Evolutionary conservation across 2,329 filamentous ascomycete genomes (phyloP).

Genomic region (Arachnomyces sp.): DNA sequence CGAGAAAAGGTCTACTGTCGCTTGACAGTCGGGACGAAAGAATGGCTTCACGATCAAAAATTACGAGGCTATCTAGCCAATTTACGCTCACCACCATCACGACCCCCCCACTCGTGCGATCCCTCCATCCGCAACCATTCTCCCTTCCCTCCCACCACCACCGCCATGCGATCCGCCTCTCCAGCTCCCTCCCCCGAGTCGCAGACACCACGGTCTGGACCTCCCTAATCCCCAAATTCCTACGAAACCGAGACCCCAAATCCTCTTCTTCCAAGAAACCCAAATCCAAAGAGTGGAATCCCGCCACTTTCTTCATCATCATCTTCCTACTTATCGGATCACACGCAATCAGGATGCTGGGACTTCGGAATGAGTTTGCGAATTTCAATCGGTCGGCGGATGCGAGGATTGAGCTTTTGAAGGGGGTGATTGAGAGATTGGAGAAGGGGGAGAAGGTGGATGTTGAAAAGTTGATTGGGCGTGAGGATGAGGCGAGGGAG

Average conservation of each 20-base stretch:
- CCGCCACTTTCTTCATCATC: slow-evolving; percentile 71
- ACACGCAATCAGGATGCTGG: slow-evolving; percentile 88
- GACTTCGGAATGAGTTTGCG: slow-evolving; percentile 64
- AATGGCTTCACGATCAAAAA: slow-evolving; percentile 1
- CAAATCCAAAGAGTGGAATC: slow-evolving; percentile 63
- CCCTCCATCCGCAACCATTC: slow-evolving; percentile 1
- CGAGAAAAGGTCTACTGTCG: too few species aligned
- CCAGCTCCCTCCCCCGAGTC: slow-evolving; percentile 38
- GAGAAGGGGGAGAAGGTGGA: slow-evolving; percentile 58
- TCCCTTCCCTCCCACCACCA: too few species aligned
- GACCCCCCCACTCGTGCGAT: slow-evolving; percentile 9
- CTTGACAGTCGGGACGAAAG: too few species aligned
- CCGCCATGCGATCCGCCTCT: slow-evolving; percentile 14
- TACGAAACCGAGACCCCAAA: slow-evolving; percentile 31
- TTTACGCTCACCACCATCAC: slow-evolving; percentile 8
- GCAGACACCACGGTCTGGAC: slow-evolving; percentile 58
- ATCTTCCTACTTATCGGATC: slow-evolving; percentile 85
- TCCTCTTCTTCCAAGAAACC: slow-evolving; percentile 17
- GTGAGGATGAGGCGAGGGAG: slow-evolving; percentile 64
- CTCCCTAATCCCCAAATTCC: slow-evolving; percentile 56
- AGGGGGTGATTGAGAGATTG: slow-evolving; percentile 49
- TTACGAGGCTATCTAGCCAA: slow-evolving; percentile 2
- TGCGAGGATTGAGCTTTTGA: slow-evolving; percentile 65
- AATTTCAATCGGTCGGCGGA: slow-evolving; percentile 69
- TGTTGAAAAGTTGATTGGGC: slow-evolving; percentile 72